Evolutionary conservation across 2,329 filamentous ascomycete species (phyloP), one percentile per base, ranked within the genome.

Genomic region (Sclerotinia subarctica): DNA sequence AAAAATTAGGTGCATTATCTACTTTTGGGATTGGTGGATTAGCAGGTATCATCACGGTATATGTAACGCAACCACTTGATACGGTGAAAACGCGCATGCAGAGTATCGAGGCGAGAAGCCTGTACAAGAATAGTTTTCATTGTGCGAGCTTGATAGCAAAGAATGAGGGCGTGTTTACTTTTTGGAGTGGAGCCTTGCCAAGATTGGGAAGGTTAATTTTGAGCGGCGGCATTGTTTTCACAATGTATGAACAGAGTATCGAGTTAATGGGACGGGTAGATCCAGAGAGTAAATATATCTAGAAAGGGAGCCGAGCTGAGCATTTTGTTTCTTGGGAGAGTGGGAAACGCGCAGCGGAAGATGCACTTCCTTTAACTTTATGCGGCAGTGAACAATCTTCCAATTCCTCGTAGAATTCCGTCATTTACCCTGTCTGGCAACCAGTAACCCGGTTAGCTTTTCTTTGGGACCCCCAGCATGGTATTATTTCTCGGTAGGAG

Each of bases 51-150:
- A 93, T 98, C 70, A 99, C 95, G 1, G 95, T 99, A 67, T 94
- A 87, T 69, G 88, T 87, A 42, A 90, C 87, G 65, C 87, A 90
- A 77, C 87, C 87, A 26, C 82, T 99, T 54, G 95, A 99, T 79
- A 98, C 94, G 0, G 86, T 99, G 78, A 99, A 99, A 86, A 99
- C 95, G 72, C 81, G 93, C 70, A 99, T 99, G 95, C 95, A 99
- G 85, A 96, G 93, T 73, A 90, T 97, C 70, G 93, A 97, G 79
- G 92, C 94, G 46, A 86, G 86, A 70, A 82, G 81, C 54, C 81
- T 90, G 70, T 99, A 99, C 77, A 93, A 91, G 77, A 97, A 96
- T 80, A 95, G 90, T 74, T 85, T 96, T 72, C 86, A 88, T 59
- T 99, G 95, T 78, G 94, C 91, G 0, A 84, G 86, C 15, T 84